A percentile compares a stretch with the other conserved stretches of the same genome.
phyloP scores from a whole-genome alignment of 2,329 filamentous ascomycete species.

The Pseudogymnoascus sp. region DNA sequence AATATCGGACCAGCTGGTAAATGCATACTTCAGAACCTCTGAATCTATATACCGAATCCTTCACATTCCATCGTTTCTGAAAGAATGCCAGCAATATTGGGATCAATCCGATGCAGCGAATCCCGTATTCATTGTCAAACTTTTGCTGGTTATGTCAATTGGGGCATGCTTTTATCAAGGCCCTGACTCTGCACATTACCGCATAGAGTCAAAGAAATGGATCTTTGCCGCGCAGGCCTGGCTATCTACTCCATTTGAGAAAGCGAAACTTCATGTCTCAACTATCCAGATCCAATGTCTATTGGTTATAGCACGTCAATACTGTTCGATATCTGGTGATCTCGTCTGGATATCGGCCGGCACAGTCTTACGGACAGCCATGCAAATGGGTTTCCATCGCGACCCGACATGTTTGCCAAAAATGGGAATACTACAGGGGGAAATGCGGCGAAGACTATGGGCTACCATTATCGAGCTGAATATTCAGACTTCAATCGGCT shows the following conservation, averaged over 20 bases:
- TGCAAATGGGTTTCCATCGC: conserved; percentile 52
- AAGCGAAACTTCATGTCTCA: conserved; percentile 41
- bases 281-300: conserved; percentile 48
- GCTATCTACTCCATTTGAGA: conserved; percentile 35
- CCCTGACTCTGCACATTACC: conserved; percentile 12
- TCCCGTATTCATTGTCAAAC: conserved; percentile 17
- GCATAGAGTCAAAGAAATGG: conserved; percentile 19
- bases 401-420: conserved; percentile 45
- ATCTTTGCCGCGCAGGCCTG: conserved; percentile 21
- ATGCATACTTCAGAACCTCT: conserved; percentile 37
- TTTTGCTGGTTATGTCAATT: conserved; percentile 24
- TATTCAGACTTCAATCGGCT: conserved; percentile 44
- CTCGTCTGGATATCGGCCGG: conserved; percentile 47
- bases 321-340: conserved; percentile 42
- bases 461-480: conserved; percentile 48
- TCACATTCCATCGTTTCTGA: conserved; percentile 40
- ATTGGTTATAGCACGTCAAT: conserved; percentile 42
- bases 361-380: conserved; percentile 44
- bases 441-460: conserved; percentile 52
- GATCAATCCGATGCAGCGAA: conserved; percentile 20
- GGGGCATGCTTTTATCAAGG: conserved; percentile 20
- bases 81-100: conserved; percentile 38
- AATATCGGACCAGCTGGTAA: conserved; percentile 31
- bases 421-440: conserved; percentile 41
- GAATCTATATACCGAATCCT: conserved; percentile 39